phyloP scores from a whole-genome alignment of 192 early-diverging fungal species.

The Umbelopsis ramanniana region DNA sequence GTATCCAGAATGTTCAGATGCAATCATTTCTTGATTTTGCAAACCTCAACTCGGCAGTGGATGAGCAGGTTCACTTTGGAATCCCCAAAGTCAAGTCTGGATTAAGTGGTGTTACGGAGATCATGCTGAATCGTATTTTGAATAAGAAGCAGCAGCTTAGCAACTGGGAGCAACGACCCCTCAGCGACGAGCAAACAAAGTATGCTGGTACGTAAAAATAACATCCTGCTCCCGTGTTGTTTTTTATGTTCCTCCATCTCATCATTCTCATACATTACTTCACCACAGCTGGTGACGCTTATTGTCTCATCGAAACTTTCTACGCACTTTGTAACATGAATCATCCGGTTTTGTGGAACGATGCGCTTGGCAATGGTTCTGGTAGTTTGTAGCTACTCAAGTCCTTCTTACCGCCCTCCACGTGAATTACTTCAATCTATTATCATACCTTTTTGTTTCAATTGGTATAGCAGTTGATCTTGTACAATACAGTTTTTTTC shows the following conservation, averaged over 20 bases:
- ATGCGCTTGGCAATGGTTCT: background rate
- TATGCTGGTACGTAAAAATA: constrained; percentile 38
- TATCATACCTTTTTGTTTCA: background rate
- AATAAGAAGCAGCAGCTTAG: constrained; percentile 47
- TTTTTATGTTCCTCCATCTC: background rate
- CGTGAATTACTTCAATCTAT: background rate
- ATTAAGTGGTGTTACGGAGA: constrained; percentile 29
- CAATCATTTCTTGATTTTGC: constrained; percentile 34
- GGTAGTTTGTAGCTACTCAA: background rate
- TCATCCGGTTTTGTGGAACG: constrained; percentile 25
- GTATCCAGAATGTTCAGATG: constrained; percentile 23
- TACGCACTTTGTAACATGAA: constrained; percentile 23
- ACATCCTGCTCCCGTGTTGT: background rate
- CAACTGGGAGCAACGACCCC: constrained; percentile 43
- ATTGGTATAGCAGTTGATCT: background rate
- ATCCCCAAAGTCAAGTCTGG: constrained; percentile 18
- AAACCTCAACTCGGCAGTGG: constrained; percentile 5
- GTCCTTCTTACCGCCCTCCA: too few species aligned
- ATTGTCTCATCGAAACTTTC: constrained; percentile 40
- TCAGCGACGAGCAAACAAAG: constrained; percentile 29
- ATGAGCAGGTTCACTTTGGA: background rate
- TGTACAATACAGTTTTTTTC: background rate
- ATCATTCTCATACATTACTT: background rate
- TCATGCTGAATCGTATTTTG: constrained; percentile 22
- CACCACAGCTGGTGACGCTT: constrained; percentile 38